Percentiles rank a stretch among this genome's conserved stretches.
Conservation (phyloP, 257 asterid genomes). For the Parsonsia alboflavescens region DNA sequence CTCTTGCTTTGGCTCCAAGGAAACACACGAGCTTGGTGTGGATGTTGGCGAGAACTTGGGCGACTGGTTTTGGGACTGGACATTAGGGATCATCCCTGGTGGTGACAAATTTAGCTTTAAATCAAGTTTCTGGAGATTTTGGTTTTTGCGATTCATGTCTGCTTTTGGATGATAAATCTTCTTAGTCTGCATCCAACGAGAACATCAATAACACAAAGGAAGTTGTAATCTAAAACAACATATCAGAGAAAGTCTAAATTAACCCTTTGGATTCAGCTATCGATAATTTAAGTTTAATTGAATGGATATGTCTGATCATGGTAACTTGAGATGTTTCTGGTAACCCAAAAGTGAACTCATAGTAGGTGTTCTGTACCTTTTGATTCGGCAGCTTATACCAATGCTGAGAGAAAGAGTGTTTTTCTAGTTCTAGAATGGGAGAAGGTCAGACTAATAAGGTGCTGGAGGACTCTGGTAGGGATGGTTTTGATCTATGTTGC, state of each 20-base stretch:
- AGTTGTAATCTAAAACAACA: neutral
- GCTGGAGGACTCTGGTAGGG: neutral
- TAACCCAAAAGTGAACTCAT: neutral
- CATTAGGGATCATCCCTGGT: constrained; percentile 27
- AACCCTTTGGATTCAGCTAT: neutral
- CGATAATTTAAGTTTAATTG: neutral
- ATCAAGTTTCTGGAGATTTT: constrained; percentile 31
- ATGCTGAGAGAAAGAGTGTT: neutral
- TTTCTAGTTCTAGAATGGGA: neutral
- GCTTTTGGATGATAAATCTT: neutral
- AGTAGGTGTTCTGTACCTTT: neutral
- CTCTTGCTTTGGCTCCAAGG: constrained; percentile 59
- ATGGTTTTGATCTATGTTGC: neutral
- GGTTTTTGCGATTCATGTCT: constrained; percentile 36
- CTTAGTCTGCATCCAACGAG: neutral
- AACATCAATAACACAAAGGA: neutral
- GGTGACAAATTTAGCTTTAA: constrained; percentile 43
- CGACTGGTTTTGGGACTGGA: constrained; percentile 31
- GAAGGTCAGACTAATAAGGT: neutral
- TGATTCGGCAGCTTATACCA: neutral
- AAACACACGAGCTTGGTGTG: constrained; percentile 46
- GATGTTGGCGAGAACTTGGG: constrained; percentile 30
- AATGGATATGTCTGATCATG: neutral
- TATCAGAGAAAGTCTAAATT: neutral
- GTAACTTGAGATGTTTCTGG: neutral